These are phyloP conservation scores for Aspergillus campestris DNA, from an alignment of 495 filamentous ascomycete genomes.

Conservation along the genomic window DNA sequence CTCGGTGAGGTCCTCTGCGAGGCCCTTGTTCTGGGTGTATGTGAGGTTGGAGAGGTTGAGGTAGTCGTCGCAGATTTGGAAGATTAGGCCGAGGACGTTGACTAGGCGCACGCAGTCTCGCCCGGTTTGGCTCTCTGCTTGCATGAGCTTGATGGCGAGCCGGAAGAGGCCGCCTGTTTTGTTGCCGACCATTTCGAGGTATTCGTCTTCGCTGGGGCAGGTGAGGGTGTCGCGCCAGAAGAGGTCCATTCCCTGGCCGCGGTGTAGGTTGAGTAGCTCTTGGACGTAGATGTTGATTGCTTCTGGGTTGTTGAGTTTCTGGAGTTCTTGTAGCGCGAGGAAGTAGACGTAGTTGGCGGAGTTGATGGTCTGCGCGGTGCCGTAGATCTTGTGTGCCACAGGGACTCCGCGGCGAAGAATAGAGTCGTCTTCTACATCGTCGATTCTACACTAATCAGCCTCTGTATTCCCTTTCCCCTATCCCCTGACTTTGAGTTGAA, in stretches of 20 bases:
- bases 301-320: slow-evolving; percentile 61
- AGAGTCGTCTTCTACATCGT: slow-evolving; percentile 85
- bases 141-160: slow-evolving; percentile 92
- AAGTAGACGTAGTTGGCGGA: slow-evolving; percentile 97
- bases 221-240: slow-evolving; percentile 94
- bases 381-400: slow-evolving; percentile 91
- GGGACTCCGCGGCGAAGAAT: slow-evolving; percentile 79
- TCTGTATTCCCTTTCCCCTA: too few species aligned
- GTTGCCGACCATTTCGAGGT: slow-evolving; percentile 97
- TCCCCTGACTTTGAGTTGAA: too few species aligned
- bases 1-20: slow-evolving; percentile 94
- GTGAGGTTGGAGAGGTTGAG: slow-evolving; percentile 64
- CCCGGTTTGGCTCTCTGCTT: slow-evolving; percentile 63
- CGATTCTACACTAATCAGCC: slow-evolving; percentile 44
- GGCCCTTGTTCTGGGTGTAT: slow-evolving; percentile 85
- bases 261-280: slow-evolving; percentile 87
- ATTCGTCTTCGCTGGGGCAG: slow-evolving; percentile 91
- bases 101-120: slow-evolving; percentile 75
- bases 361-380: slow-evolving; percentile 93
- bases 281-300: slow-evolving; percentile 75
- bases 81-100: slow-evolving; percentile 85
- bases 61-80: slow-evolving; percentile 96
- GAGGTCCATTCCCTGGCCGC: slow-evolving; percentile 95
- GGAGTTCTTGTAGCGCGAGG: slow-evolving; percentile 70
- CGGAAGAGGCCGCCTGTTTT: slow-evolving; percentile 96